phyloP scores from a whole-genome alignment of 306 rosid species.

The Cyclanthera cordifolia region DNA sequence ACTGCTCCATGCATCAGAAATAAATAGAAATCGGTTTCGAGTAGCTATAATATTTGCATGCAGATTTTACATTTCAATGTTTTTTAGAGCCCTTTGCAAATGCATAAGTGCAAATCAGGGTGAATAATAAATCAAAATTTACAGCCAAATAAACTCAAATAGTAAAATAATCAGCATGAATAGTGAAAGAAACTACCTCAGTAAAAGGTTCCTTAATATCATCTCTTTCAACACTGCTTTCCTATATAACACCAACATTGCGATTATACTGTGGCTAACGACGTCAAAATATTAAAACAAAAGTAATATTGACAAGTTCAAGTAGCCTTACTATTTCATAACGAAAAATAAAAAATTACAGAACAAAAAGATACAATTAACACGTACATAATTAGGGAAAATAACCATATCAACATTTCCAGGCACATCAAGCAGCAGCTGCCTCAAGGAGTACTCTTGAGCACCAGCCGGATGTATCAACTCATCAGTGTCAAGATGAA shows the following conservation, averaged over 20 bases:
- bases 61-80: background rate
- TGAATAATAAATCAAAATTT: background rate
- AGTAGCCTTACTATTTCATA: background rate
- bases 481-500: slow-evolving; percentile 95
- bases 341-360: slow-evolving; percentile 4
- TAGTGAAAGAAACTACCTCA: slow-evolving; percentile 42
- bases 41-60: slow-evolving; percentile 1
- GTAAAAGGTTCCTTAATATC: slow-evolving; percentile 91
- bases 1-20: background rate
- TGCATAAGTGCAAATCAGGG: background rate
- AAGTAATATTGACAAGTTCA: slow-evolving; percentile 11
- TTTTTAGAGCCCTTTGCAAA: background rate
- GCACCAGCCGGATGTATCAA: slow-evolving; percentile 89
- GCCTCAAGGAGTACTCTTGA: slow-evolving; percentile 80
- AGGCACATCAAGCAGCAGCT: slow-evolving; percentile 80
- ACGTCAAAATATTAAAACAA: slow-evolving; percentile 9
- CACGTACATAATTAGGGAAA: slow-evolving; percentile 86
- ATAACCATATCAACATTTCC: slow-evolving; percentile 89
- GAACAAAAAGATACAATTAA: slow-evolving; percentile 13
- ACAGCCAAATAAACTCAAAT: background rate
- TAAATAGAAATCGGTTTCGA: background rate
- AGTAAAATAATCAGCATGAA: slow-evolving; percentile 3
- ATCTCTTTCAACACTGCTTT: slow-evolving; percentile 87
- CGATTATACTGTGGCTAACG: slow-evolving; percentile 9
- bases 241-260: slow-evolving; percentile 34